A percentile compares a stretch with the other conserved stretches of the same genome.
Conservation (phyloP, 2,329 filamentous ascomycete genomes). For the Diaporthe citriasiana region DNA sequence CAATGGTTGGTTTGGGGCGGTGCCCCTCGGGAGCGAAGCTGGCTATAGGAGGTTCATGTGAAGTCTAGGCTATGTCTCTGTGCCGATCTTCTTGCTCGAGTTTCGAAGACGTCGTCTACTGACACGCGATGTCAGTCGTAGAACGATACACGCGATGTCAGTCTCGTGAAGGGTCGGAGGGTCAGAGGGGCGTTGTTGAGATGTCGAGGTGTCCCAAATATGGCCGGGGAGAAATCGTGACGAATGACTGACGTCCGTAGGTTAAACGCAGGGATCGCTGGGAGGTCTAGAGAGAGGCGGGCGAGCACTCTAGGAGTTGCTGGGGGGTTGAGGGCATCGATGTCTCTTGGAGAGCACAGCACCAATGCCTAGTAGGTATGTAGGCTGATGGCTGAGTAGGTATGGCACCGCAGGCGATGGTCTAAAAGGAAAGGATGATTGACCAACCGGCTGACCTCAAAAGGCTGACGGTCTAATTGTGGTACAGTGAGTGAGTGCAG, state of each 20-base stretch:
- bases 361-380: neutral
- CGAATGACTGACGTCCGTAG: constrained; percentile 1
- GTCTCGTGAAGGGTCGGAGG: neutral
- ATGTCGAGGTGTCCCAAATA: neutral
- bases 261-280: neutral
- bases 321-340: neutral
- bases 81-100: neutral
- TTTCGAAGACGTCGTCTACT: neutral
- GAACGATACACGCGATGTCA: neutral
- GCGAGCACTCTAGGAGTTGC: neutral
- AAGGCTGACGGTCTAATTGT: constrained; percentile 6
- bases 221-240: neutral
- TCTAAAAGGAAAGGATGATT: constrained; percentile 14
- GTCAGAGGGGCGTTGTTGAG: neutral
- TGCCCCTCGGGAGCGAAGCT: constrained; percentile 37
- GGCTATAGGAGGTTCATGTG: constrained; percentile 39
- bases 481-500: neutral
- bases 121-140: neutral
- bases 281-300: neutral
- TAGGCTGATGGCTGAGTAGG: neutral
- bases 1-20: constrained; percentile 32
- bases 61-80: neutral
- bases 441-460: neutral
- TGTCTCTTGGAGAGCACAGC: neutral
- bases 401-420: neutral